Base-by-base conservation (phyloP, 345 rosid genomes). In the Xanthoceras sorbifolium region DNA sequence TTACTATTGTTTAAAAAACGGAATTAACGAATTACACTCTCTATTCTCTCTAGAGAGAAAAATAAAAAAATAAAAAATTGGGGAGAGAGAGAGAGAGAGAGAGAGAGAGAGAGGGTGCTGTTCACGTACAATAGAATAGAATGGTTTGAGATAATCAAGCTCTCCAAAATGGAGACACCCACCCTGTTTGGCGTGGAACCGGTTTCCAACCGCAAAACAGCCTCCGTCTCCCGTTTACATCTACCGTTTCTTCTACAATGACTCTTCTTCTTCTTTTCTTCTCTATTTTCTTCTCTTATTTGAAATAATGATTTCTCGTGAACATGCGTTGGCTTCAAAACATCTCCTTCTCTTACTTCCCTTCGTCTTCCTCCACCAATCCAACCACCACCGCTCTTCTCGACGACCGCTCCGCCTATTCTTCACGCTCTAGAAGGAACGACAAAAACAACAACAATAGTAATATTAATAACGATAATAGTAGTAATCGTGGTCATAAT, bases 311-410 rank as follows among this genome's bases (percentile, higher is more conserved):
- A 66, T 82, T 74, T 85, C 79, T 63, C 69, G 82, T 81, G 78
- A 66, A 28, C 72, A 94, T 92, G 98, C 97, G 94, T 79, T 94
- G 97, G 94, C 86, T 89, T 76, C 87, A 79, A 36, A 89, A 80
- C 82, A 65, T 88, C 72, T 86, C 93, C 67, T 85, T 81, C 72
- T 81, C 92, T 46, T 78, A 89, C 0, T 82, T 91, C 14, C 81
- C 85, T 2, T 60, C 85, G 28, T 64, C 85, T 50, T 57, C 75
- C 20, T 62, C 84, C 40, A 40, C 76, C 12, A 57, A 57, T n/a
- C 28, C 3, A 57, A 23, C 64, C 42, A 76, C 44, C 86, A 17
- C 71, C 79, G 71, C 34, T 85, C 26, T 64, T 79, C 0, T 75
- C 86, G 62, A 75, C 40, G 82, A 23, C 66, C 81, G 75, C 25